These are phyloP conservation scores for Claviceps sorghi DNA, from an alignment of 2,329 filamentous ascomycete species.

Conservation along the genomic window DNA sequence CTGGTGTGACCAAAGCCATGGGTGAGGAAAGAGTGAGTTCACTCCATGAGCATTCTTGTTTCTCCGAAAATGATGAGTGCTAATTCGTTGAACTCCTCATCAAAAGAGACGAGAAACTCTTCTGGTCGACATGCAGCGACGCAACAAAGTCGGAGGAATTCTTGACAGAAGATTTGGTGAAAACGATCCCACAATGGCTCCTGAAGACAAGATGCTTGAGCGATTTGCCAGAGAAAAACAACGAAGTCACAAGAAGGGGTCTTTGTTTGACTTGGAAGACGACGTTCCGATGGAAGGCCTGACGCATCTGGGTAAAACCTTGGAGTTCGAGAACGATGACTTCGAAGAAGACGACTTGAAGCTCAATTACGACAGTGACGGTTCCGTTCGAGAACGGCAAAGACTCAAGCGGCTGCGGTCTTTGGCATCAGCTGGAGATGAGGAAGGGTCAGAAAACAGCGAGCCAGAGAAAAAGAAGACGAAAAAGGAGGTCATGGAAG, in stretches of 20 bases:
- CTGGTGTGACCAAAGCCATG: slow-evolving; percentile 69
- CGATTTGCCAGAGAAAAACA: slow-evolving; percentile 83
- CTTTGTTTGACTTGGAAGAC: slow-evolving; percentile 78
- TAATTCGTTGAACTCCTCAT: slow-evolving; percentile 6
- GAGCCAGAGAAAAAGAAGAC: slow-evolving; percentile 77
- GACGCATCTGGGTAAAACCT: slow-evolving; percentile 69
- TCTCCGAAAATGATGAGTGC: background rate
- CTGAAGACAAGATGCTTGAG: slow-evolving; percentile 83
- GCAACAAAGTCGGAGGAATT: slow-evolving; percentile 85
- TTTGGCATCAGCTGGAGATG: slow-evolving; percentile 28
- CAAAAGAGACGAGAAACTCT: slow-evolving; percentile 61
- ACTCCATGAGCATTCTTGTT: background rate
- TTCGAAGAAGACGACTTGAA: slow-evolving; percentile 65
- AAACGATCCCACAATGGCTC: slow-evolving; percentile 83
- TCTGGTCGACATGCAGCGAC: slow-evolving; percentile 74
- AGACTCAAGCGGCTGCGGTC: slow-evolving; percentile 41
- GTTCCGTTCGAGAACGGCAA: slow-evolving; percentile 37
- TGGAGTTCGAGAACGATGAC: slow-evolving; percentile 57
- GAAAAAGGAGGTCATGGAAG: slow-evolving; percentile 95
- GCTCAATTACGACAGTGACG: slow-evolving; percentile 42
- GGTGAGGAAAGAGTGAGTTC: slow-evolving; percentile 65
- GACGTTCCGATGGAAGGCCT: slow-evolving; percentile 47
- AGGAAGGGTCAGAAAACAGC: slow-evolving; percentile 31
- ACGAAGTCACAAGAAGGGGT: slow-evolving; percentile 57
- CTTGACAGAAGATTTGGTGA: slow-evolving; percentile 91